Evolutionary conservation across 192 early-diverging fungal genomes (phyloP).

Genomic region (Umbelopsis sp.): DNA sequence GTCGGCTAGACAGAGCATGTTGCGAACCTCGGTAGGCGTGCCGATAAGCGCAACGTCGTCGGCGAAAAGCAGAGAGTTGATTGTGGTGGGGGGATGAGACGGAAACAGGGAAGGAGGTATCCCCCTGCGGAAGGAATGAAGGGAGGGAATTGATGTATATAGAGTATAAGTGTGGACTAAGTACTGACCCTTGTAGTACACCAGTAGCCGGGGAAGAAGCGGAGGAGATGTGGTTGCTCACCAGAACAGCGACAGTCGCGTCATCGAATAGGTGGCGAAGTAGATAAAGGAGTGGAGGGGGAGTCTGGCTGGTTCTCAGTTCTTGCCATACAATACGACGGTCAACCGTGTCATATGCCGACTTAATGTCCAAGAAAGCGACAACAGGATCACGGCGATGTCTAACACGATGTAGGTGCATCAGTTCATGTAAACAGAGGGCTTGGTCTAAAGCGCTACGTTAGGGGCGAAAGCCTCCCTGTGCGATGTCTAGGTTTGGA

Average conservation of each 20-base stretch:
- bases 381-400: slow-evolving; percentile 9
- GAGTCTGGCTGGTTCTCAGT: neutral
- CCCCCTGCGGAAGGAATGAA: too few relatives aligned
- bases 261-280: slow-evolving; percentile 20
- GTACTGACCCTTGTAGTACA: slow-evolving; percentile 28
- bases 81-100: too few relatives aligned
- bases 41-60: slow-evolving; percentile 23
- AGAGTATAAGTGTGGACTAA: slow-evolving; percentile 23
- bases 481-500: slow-evolving; percentile 13
- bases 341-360: slow-evolving; percentile 31
- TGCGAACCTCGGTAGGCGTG: neutral
- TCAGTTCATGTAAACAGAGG: slow-evolving; percentile 15
- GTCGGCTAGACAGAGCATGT: slow-evolving; percentile 12
- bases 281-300: neutral
- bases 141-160: slow-evolving; percentile 25
- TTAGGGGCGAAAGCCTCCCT: slow-evolving; percentile 21
- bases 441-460: slow-evolving; percentile 24
- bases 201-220: slow-evolving; percentile 21
- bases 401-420: neutral
- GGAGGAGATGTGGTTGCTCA: neutral
- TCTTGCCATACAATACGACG: slow-evolving; percentile 24
- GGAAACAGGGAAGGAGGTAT: too few relatives aligned
- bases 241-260: neutral
- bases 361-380: slow-evolving; percentile 29
- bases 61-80: slow-evolving; percentile 23